phyloP scores from a whole-genome alignment of 345 rosid species.

The Hevea brasiliensis region DNA sequence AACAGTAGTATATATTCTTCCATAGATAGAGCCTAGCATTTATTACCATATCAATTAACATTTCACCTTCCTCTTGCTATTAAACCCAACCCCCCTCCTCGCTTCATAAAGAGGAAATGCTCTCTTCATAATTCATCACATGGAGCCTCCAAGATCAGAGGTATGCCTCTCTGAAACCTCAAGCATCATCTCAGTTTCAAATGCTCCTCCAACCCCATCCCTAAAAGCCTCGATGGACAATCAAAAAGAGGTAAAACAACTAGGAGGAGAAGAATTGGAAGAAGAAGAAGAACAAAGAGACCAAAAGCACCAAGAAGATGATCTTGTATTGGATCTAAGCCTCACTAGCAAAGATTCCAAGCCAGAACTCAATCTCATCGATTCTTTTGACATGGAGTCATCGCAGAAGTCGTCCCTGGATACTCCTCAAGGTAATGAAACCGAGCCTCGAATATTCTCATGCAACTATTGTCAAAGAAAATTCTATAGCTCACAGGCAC shows the following conservation, averaged over 20 bases:
- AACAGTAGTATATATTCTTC: constrained; percentile 17
- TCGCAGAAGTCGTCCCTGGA: constrained; percentile 29
- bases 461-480: constrained; percentile 41
- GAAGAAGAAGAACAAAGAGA: not conserved
- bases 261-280: no score
- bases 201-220: constrained; percentile 8
- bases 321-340: constrained; percentile 60
- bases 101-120: no score
- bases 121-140: not conserved
- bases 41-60: constrained; percentile 21
- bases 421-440: constrained; percentile 33
- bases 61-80: constrained; percentile 24
- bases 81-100: constrained; percentile 15
- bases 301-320: constrained; percentile 1
- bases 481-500: constrained; percentile 41
- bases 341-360: constrained; percentile 46
- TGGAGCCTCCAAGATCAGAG: constrained; percentile 48
- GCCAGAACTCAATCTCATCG: constrained; percentile 53
- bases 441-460: constrained; percentile 35
- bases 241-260: constrained; percentile 2
- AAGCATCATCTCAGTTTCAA: constrained; percentile 34
- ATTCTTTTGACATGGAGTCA: constrained; percentile 33
- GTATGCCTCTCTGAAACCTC: constrained; percentile 38
- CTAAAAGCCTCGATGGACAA: constrained; percentile 15
- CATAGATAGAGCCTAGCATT: constrained; percentile 14